Percentiles rank a stretch among this genome's conserved stretches.
Evolutionary conservation across 2,329 filamentous ascomycete genomes (phyloP).

Genomic region (Lasiodiplodia sp.): DNA sequence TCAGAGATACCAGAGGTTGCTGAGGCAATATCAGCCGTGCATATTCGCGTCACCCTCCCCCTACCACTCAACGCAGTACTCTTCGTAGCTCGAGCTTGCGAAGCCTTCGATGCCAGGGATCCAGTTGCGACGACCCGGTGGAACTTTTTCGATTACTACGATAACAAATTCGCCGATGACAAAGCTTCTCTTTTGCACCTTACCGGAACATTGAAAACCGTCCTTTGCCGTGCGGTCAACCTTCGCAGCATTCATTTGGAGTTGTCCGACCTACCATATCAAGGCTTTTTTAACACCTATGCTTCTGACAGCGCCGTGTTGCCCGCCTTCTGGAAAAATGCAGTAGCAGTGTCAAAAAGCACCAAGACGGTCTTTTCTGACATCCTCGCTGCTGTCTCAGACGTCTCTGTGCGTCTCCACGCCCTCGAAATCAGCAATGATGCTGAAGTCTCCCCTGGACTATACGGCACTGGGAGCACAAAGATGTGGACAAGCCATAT

Average conservation of each 20-base stretch:
- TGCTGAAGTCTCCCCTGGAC: neutral
- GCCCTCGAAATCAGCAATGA: neutral
- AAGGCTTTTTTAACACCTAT: neutral
- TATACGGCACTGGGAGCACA: neutral
- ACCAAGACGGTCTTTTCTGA: neutral
- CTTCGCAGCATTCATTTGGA: neutral
- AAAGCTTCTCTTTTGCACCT: too few species aligned
- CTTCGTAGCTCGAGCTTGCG: neutral
- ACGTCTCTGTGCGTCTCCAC: neutral
- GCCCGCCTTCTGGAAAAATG: neutral
- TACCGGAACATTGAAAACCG: neutral
- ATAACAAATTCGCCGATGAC: too few species aligned
- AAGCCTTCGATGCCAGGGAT: neutral
- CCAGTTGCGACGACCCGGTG: too few species aligned
- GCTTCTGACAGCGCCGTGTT: neutral
- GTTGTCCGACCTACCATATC: neutral
- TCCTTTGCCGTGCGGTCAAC: neutral
- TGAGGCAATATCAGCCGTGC: neutral
- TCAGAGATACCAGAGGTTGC: neutral
- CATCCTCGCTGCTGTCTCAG: neutral
- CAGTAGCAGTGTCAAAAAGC: neutral
- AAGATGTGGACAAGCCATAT: neutral
- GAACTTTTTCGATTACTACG: too few species aligned
- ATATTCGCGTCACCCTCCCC: neutral
- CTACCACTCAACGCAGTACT: neutral